Evolutionary conservation across 2,329 filamentous ascomycete genomes (phyloP).

Genomic region (Penicillium sp.): DNA sequence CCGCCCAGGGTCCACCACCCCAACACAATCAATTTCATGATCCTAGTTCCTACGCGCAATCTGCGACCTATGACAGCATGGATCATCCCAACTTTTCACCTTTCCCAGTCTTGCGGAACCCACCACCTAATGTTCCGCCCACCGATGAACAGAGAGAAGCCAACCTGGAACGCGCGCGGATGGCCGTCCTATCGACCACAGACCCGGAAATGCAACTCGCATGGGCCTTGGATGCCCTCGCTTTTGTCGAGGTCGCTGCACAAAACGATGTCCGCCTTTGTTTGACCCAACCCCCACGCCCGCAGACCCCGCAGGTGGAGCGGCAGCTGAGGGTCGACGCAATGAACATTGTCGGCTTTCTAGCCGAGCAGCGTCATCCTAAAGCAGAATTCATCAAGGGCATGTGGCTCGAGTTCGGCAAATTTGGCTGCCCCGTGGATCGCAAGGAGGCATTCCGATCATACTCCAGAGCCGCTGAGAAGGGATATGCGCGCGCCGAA

Average conservation of each 20-base stretch:
- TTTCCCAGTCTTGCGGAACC: conserved; percentile 78
- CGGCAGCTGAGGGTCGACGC: conserved; percentile 86
- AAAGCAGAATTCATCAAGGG: conserved; percentile 91
- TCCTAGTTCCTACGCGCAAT: conserved; percentile 50
- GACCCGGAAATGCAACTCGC: conserved; percentile 95
- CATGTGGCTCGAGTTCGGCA: conserved; percentile 98
- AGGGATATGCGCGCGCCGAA: conserved; percentile 82
- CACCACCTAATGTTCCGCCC: conserved; percentile 83
- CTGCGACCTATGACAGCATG: conserved; percentile 48
- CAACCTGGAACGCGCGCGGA: conserved; percentile 78
- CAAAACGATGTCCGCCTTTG: conserved; percentile 71
- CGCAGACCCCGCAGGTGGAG: conserved; percentile 80
- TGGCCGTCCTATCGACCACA: conserved; percentile 84
- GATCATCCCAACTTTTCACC: conserved; percentile 80
- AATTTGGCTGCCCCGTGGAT: conserved; percentile 85
- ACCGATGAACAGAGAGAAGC: conserved; percentile 93
- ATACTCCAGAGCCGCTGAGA: conserved; percentile 81
- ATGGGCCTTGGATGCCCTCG: conserved; percentile 90
- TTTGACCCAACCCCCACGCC: conserved; percentile 58
- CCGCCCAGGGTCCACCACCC: conserved; percentile 29
- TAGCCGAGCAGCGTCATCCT: conserved; percentile 87
- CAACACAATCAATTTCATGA: conserved; percentile 30
- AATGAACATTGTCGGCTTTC: conserved; percentile 84
- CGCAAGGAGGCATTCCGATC: conserved; percentile 90
- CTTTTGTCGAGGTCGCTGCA: conserved; percentile 80